phyloP scores from a whole-genome alignment of 2,329 filamentous ascomycete genomes.

The Penicillium sp. region DNA sequence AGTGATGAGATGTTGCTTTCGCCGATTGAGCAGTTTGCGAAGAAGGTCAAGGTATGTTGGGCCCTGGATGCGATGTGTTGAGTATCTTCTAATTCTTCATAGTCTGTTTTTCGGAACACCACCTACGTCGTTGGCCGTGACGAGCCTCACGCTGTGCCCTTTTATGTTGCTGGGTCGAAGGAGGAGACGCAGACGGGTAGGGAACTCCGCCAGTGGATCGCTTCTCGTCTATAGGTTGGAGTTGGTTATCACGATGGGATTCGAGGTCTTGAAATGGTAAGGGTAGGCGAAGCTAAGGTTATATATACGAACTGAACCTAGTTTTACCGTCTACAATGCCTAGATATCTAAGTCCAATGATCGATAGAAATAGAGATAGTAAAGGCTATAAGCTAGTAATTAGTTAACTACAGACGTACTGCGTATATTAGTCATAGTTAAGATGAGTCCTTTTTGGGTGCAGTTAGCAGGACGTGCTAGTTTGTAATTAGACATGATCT shows the following conservation, averaged over 20 bases:
- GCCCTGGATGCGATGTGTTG: not conserved
- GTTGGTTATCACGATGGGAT: not conserved
- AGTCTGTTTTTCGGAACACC: constrained; percentile 29
- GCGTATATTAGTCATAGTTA: no score
- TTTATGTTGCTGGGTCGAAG: constrained; percentile 21
- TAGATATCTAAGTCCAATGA: no score
- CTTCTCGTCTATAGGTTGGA: constrained; percentile 20
- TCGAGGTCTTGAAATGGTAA: no score
- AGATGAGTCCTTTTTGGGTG: no score
- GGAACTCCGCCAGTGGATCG: constrained; percentile 29
- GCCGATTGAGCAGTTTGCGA: constrained; percentile 29
- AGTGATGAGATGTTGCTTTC: constrained; percentile 50
- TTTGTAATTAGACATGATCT: not conserved
- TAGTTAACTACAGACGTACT: no score
- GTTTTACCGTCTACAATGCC: no score
- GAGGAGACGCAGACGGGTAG: constrained; percentile 25
- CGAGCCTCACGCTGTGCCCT: constrained; percentile 30
- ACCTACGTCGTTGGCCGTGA: constrained; percentile 26
- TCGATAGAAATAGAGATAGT: no score
- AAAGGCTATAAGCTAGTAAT: no score
- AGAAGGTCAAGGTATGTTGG: constrained; percentile 30
- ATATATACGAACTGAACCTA: no score
- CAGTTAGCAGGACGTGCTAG: no score
- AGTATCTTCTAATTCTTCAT: not conserved
- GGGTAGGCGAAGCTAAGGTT: no score